A percentile compares a stretch with the other conserved stretches of the same genome.
Evolutionary conservation across 805 yeast species (phyloP).

Genomic region (Yarrowia hollandica): DNA sequence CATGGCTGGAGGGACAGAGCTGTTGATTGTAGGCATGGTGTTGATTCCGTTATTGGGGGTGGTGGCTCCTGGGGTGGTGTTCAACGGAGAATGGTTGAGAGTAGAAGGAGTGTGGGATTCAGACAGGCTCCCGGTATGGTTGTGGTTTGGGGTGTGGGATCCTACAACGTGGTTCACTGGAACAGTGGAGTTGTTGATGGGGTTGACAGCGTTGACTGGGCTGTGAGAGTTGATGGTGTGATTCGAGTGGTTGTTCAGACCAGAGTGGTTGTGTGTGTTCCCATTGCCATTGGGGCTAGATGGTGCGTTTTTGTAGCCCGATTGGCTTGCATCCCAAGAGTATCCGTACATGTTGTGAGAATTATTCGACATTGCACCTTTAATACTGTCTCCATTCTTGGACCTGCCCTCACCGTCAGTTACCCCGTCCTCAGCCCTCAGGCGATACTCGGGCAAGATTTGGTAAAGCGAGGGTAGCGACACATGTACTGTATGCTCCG

Average conservation of each 20-base stretch:
- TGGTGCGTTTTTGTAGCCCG: slow-evolving; percentile 20
- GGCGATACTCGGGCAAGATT: slow-evolving; percentile 28
- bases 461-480: slow-evolving; percentile 26
- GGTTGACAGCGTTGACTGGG: not conserved
- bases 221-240: not conserved
- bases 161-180: not conserved
- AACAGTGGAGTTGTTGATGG: not conserved
- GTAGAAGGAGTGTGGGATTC: slow-evolving; percentile 7
- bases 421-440: slow-evolving; percentile 28
- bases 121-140: not conserved
- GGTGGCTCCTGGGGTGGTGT: slow-evolving; percentile 15
- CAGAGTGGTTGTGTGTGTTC: slow-evolving; percentile 1
- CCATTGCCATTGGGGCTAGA: slow-evolving; percentile 17
- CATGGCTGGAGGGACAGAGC: slow-evolving; percentile 24
- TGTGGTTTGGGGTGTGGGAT: not conserved
- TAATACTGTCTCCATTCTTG: slow-evolving; percentile 25
- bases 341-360: slow-evolving; percentile 25
- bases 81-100: slow-evolving; percentile 15
- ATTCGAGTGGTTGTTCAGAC: slow-evolving; percentile 6
- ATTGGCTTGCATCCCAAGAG: slow-evolving; percentile 20
- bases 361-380: slow-evolving; percentile 26
- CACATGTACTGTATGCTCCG: slow-evolving; percentile 26
- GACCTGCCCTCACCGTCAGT: slow-evolving; percentile 28
- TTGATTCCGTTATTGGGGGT: slow-evolving; percentile 19
- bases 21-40: slow-evolving; percentile 23